These are phyloP conservation scores for Zoysia matrella DNA, from an alignment of 202 grass and related monocot genomes.

Conservation along the genomic window DNA sequence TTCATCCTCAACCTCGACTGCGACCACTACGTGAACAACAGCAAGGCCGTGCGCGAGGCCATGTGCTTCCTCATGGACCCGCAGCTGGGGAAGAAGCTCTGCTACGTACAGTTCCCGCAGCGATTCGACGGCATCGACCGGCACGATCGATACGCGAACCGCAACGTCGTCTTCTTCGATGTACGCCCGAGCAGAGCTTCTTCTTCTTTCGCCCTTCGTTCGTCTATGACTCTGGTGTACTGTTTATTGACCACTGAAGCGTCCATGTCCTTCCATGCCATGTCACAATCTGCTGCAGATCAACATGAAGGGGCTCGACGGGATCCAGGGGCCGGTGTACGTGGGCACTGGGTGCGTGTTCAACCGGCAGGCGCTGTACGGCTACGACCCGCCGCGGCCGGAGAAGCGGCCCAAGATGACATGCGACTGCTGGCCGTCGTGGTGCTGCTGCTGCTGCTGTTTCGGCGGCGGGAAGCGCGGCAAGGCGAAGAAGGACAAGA, in stretches of 20 bases:
- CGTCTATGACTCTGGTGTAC: too few relatives aligned
- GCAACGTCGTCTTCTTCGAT: constrained; percentile 97
- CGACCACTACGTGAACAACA: constrained; percentile 98
- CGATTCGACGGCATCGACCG: constrained; percentile 89
- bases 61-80: constrained; percentile 99
- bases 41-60: constrained; percentile 91
- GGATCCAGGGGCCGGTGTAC: constrained; percentile 88
- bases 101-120: constrained; percentile 97
- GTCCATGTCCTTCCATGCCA: too few relatives aligned
- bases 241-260: too few relatives aligned
- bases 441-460: constrained; percentile 92
- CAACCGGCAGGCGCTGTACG: constrained; percentile 84
- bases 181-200: constrained; percentile 14
- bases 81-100: constrained; percentile 91
- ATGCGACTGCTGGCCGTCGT: constrained; percentile 92
- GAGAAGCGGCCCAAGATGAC: constrained; percentile 92
- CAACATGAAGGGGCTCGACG: constrained; percentile 97
- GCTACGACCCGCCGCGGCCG: constrained; percentile 78
- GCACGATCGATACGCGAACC: constrained; percentile 86
- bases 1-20: constrained; percentile 96
- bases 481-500: constrained; percentile 58
- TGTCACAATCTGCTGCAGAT: constrained; percentile 47
- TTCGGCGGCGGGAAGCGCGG: constrained; percentile 60
- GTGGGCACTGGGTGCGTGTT: constrained; percentile 85
- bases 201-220: too few relatives aligned